phyloP scores from a whole-genome alignment of 2,329 filamentous ascomycete species.

The Xylaria hypoxylon region DNA sequence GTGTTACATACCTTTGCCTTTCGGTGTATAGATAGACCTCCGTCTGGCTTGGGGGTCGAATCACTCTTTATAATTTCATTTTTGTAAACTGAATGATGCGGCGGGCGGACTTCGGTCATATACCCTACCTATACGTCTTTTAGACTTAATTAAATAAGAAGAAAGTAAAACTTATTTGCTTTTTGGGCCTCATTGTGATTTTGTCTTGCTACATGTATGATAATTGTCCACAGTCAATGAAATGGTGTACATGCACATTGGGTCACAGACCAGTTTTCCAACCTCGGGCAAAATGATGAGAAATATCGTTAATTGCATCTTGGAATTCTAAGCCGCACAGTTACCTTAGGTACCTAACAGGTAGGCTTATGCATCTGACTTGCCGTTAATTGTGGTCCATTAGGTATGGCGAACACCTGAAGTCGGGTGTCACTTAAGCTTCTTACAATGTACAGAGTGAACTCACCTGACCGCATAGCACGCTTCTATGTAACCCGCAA shows the following conservation, averaged over 20 bases:
- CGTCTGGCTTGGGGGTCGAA: slow-evolving; percentile 43
- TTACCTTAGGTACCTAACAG: too few species aligned
- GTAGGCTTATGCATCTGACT: not conserved
- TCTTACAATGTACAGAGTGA: not conserved
- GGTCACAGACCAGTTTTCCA: too few species aligned
- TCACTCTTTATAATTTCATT: slow-evolving; percentile 48
- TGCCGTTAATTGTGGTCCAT: not conserved
- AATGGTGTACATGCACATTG: too few species aligned
- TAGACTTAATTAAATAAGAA: slow-evolving; percentile 51
- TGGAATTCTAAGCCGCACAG: too few species aligned
- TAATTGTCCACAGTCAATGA: too few species aligned
- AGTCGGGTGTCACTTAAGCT: slow-evolving; percentile 6
- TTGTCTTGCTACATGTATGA: too few species aligned
- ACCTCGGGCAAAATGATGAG: too few species aligned
- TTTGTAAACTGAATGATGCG: slow-evolving; percentile 53
- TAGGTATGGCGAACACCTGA: not conserved
- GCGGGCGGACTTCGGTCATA: slow-evolving; percentile 50
- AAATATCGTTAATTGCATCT: too few species aligned
- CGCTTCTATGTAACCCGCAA: too few species aligned
- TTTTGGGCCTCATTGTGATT: not conserved
- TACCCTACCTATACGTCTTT: slow-evolving; percentile 49
- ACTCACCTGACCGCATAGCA: too few species aligned
- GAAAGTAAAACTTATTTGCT: slow-evolving; percentile 44
- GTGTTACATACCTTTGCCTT: slow-evolving; percentile 48
- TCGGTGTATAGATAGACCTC: slow-evolving; percentile 48